Evolutionary conservation across 805 yeast genomes (phyloP).

Genomic region (Wickerhamomyces strasburgensis): DNA sequence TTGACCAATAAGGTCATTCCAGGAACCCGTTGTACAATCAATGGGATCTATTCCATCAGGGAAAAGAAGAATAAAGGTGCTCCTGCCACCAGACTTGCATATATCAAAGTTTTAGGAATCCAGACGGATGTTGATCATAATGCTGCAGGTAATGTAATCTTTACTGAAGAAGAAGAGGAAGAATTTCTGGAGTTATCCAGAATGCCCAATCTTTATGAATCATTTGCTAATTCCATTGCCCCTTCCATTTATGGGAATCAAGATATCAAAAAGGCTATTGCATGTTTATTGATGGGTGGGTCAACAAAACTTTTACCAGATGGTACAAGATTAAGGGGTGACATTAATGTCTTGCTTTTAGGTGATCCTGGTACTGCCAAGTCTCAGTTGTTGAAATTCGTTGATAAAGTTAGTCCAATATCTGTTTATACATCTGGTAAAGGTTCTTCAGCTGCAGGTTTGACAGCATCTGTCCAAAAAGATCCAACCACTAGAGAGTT

Average conservation of each 20-base stretch:
- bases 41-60: constrained; percentile 90
- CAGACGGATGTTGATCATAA: constrained; percentile 76
- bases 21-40: constrained; percentile 87
- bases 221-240: constrained; percentile 85
- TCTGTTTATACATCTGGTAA: constrained; percentile 97
- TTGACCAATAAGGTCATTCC: constrained; percentile 89
- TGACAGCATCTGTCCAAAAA: constrained; percentile 95
- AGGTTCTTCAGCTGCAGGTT: constrained; percentile 99
- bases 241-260: constrained; percentile 94
- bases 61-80: constrained; percentile 61
- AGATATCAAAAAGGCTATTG: constrained; percentile 90
- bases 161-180: constrained; percentile 92
- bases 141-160: constrained; percentile 52
- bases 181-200: constrained; percentile 78
- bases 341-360: constrained; percentile 82
- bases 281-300: constrained; percentile 92
- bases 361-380: constrained; percentile 99
- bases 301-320: constrained; percentile 89
- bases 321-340: constrained; percentile 96
- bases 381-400: constrained; percentile 91
- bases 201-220: constrained; percentile 77
- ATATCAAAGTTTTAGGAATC: constrained; percentile 80
- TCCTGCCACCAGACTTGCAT: constrained; percentile 94
- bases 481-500: constrained; percentile 86
- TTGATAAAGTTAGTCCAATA: constrained; percentile 90